Evolutionary conservation across 23 red algal species (phyloP).

Genomic region (Gracilaria vermiculophylla): DNA sequence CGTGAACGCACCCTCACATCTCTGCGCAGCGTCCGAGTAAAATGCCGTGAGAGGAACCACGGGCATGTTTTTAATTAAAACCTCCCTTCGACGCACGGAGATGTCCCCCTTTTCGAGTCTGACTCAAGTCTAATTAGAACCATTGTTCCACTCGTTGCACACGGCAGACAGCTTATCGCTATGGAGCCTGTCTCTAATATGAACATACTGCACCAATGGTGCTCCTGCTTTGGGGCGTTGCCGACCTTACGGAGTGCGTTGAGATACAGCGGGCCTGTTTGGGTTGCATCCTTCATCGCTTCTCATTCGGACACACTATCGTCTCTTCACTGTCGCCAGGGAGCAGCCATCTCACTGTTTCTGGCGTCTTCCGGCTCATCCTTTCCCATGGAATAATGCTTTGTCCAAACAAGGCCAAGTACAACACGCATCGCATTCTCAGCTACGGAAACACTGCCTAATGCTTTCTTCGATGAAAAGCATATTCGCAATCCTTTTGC

Average conservation of each 20-base stretch:
- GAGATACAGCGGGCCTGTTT: background rate
- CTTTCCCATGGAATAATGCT: conserved; percentile 6
- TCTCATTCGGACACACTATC: background rate
- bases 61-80: background rate
- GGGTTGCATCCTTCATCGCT: background rate
- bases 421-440: background rate
- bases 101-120: background rate
- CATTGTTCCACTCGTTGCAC: too few species aligned
- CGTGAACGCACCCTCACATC: too few species aligned
- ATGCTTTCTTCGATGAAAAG: background rate
- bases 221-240: background rate
- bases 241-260: background rate
- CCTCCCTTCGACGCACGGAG: background rate
- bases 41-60: background rate
- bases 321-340: background rate
- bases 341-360: background rate
- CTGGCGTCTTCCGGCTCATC: background rate
- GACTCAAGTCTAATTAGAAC: conserved; percentile 1
- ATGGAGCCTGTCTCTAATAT: background rate
- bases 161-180: background rate
- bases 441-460: too few species aligned
- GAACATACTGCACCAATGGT: background rate
- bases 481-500: background rate
- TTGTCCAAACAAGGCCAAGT: background rate
- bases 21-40: too few species aligned